Evolutionary conservation across 352 stramenopile genomes (phyloP).

Genomic region (Phytophthora syringae): DNA sequence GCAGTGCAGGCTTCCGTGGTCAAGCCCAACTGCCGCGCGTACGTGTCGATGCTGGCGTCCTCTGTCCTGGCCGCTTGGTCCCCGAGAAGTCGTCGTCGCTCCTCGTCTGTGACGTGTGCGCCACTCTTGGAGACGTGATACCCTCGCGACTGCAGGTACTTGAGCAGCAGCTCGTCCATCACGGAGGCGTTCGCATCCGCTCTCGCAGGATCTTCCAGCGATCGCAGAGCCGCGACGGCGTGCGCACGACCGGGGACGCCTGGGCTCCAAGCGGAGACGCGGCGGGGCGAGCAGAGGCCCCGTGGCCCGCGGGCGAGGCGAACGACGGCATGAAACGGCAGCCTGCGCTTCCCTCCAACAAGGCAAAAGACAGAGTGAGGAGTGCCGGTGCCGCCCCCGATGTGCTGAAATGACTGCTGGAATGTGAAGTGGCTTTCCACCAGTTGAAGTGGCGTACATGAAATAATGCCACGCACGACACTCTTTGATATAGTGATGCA

Average conservation of each 20-base stretch:
- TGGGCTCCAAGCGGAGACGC: constrained; percentile 7
- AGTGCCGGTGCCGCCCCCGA: not conserved
- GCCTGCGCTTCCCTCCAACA: constrained; percentile 9
- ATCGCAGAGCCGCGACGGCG: constrained; percentile 6
- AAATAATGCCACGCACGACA: too few species aligned
- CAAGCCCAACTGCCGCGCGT: constrained; percentile 68
- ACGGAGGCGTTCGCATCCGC: constrained; percentile 28
- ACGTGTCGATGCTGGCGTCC: constrained; percentile 57
- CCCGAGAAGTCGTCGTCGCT: constrained; percentile 45
- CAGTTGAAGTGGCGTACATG: too few species aligned
- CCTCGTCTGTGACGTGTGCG: constrained; percentile 29
- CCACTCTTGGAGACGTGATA: constrained; percentile 52
- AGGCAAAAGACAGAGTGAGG: constrained; percentile 38
- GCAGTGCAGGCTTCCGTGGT: constrained; percentile 74
- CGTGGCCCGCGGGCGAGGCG: constrained; percentile 14
- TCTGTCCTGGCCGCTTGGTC: constrained; percentile 19
- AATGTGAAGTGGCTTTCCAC: not conserved
- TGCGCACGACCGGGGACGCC: constrained; percentile 8
- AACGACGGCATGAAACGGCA: constrained; percentile 28
- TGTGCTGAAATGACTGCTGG: not conserved
- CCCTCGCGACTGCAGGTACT: constrained; percentile 66
- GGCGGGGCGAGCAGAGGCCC: constrained; percentile 11
- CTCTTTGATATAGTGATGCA: too few species aligned
- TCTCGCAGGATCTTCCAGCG: constrained; percentile 12
- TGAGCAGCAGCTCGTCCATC: constrained; percentile 76